Base-by-base conservation (phyloP, 1,284 basidiomycete genomes). In the Cryptococcus sp. region DNA sequence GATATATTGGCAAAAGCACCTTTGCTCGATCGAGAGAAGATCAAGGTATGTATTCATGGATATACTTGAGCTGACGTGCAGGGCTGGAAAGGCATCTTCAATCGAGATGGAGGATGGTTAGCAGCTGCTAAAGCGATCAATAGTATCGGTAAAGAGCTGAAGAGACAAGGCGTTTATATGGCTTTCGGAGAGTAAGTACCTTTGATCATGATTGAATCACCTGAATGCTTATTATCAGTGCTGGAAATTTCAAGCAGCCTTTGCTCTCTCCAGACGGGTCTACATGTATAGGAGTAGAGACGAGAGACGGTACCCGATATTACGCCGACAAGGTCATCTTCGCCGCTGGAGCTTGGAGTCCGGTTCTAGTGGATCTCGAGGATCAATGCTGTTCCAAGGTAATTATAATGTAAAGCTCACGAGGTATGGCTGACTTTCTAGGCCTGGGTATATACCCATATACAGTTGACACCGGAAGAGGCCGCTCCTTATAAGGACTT, bases 301-400 rank as follows among this genome's bases (percentile, higher is more conserved):
- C 65, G 1, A 62, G 64, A 13, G 71, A 73, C 51, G 72, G 71
- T 0, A 64, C 60, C 6, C 43, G 49, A 31, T 61, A 66, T 30
- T 33, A 50, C 13, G 71, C 72, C 8, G 71, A 73, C 47, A 55
- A 61, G 35, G 70, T 72, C 4, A 62, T 76, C 23, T 58, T 76
- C 23, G 70, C 70, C 5, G 65, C 68, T n/a, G 74, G 74, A 41
- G 74, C 74, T 4, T 76, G 72, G 74, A 63, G 61, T 6, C 64
- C 69, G 8, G 53, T 58, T 2, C 49, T 74, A 4, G 59, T 76
- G 15, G 70, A 74, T 58, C 64, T 72, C 5, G 52, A 72, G 33
- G 72, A 63, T 1, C 72, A 73, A 52, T 73, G 71, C 54, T 50
- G 58, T 23, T 69, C 67, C 15, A 73, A 73, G 58, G 68, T 64